A percentile compares a stretch with the other conserved stretches of the same genome.
Evolutionary conservation across 768 basidiomycete genomes (phyloP).

Genomic region (Leccinum subtestaceum): DNA sequence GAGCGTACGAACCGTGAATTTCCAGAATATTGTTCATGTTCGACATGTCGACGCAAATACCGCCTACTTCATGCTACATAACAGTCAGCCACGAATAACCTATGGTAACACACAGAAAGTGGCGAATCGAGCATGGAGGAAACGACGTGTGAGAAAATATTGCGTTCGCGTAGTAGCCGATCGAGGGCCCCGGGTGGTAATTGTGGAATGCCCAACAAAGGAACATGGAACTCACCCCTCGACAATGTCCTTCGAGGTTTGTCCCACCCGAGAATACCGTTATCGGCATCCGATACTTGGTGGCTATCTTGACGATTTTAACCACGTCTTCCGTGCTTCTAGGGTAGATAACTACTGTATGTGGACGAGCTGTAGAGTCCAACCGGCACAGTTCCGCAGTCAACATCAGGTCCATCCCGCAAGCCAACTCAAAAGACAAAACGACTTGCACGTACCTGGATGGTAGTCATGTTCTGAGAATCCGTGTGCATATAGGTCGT

Average conservation of each 20-base stretch:
- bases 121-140: neutral
- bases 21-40: conserved; percentile 76
- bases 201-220: neutral
- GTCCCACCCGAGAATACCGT: conserved; percentile 82
- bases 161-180: neutral
- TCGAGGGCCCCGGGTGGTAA: neutral
- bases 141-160: neutral
- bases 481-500: conserved; percentile 53
- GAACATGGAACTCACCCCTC: conserved; percentile 45
- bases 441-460: conserved; percentile 38
- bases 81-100: neutral
- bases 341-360: conserved; percentile 65
- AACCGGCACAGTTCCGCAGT: neutral
- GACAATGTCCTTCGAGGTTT: conserved; percentile 73
- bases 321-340: conserved; percentile 79
- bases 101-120: neutral
- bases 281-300: conserved; percentile 73
- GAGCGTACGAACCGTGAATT: conserved; percentile 55
- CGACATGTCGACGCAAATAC: conserved; percentile 79
- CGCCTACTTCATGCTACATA: conserved; percentile 37
- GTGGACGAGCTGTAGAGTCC: conserved; percentile 36
- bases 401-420: neutral
- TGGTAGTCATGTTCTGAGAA: conserved; percentile 51
- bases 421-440: neutral
- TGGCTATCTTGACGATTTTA: conserved; percentile 70